phyloP scores from a whole-genome alignment of 139 green algal genomes.

The Pleodorina starrii region DNA sequence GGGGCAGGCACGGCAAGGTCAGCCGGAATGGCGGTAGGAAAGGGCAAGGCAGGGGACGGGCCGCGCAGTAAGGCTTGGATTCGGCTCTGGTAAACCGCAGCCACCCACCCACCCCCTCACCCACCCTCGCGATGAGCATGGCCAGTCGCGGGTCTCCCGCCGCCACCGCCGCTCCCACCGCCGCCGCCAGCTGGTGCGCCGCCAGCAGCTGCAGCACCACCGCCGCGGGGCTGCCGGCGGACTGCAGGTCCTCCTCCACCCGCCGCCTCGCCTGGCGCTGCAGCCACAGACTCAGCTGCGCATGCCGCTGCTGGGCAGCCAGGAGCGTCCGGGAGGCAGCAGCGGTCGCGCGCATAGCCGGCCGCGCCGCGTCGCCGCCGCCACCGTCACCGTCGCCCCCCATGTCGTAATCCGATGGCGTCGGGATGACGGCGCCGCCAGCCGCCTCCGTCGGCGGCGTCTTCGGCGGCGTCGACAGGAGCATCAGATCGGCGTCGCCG shows the following conservation, averaged over 20 bases:
- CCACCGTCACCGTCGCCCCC: not conserved
- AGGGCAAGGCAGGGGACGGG: not conserved
- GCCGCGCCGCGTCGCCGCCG: not conserved
- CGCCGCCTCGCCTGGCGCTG: constrained; percentile 51
- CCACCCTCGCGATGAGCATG: constrained; percentile 75
- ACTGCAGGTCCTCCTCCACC: constrained; percentile 46
- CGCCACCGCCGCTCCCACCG: constrained; percentile 70
- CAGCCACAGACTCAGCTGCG: constrained; percentile 58
- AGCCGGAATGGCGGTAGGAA: too few species aligned
- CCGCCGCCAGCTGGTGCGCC: constrained; percentile 67
- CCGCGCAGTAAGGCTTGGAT: not conserved
- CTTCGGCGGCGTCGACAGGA: constrained; percentile 27
- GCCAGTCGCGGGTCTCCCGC: constrained; percentile 82
- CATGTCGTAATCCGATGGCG: not conserved
- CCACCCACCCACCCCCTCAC: not conserved
- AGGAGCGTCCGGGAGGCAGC: constrained; percentile 34
- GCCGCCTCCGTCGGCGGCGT: not conserved
- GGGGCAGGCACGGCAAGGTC: too few species aligned
- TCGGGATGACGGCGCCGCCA: not conserved
- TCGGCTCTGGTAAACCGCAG: not conserved
- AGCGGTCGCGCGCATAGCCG: not conserved
- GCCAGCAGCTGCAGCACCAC: constrained; percentile 77
- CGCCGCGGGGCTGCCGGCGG: constrained; percentile 4
- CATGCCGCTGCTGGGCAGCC: constrained; percentile 53
- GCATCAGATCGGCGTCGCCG: constrained; percentile 1